Conservation (phyloP, 2,329 filamentous ascomycete species). For the Alternaria ventricosa region DNA sequence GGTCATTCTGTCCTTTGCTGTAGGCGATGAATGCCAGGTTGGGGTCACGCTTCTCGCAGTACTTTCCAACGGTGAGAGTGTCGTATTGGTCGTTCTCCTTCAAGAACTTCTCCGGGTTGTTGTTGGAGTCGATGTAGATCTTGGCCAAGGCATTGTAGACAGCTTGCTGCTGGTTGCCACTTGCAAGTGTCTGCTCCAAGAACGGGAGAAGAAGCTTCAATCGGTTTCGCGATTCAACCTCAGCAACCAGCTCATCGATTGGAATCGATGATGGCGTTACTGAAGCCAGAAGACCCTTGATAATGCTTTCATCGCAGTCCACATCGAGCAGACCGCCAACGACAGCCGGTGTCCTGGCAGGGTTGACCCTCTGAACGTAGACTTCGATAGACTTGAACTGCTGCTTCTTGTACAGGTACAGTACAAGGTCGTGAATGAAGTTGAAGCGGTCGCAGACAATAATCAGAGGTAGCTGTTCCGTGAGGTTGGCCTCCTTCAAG, state of each 20-base stretch:
- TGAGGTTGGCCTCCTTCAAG: conserved; percentile 91
- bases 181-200: conserved; percentile 87
- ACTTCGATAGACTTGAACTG: conserved; percentile 99
- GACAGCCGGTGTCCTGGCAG: conserved; percentile 86
- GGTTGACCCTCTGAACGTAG: conserved; percentile 97
- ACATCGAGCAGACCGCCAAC: conserved; percentile 94
- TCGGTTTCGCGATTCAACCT: conserved; percentile 95
- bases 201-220: conserved; percentile 95
- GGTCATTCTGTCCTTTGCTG: conserved; percentile 93
- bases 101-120: conserved; percentile 95
- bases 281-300: conserved; percentile 87
- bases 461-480: conserved; percentile 93
- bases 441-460: conserved; percentile 99
- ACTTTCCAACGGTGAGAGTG: conserved; percentile 89
- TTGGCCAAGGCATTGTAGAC: conserved; percentile 97
- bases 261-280: conserved; percentile 85
- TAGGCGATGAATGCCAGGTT: conserved; percentile 96
- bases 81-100: conserved; percentile 98
- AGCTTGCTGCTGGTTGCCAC: conserved; percentile 93
- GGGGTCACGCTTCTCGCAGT: conserved; percentile 98
- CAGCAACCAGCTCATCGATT: conserved; percentile 89
- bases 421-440: conserved; percentile 94
- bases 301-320: conserved; percentile 94
- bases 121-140: conserved; percentile 99
- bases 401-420: conserved; percentile 98